Base-by-base conservation (phyloP, 2,329 filamentous ascomycete species). In the Thielaviopsis punctulata region DNA sequence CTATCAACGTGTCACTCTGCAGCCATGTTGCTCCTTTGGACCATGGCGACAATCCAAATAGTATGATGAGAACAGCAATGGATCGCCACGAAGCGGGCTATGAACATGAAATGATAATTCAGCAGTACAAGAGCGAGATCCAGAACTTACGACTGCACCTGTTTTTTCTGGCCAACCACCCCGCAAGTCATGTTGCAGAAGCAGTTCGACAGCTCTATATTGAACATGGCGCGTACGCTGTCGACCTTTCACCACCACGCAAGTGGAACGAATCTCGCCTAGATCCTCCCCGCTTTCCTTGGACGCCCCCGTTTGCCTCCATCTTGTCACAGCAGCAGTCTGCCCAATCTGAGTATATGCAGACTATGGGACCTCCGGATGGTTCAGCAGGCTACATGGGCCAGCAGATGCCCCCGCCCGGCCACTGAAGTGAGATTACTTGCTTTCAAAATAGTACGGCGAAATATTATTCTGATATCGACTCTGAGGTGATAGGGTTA, bases 111-210 rank as follows among this genome's bases (percentile, higher is more conserved):
- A 41, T 30, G 24, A 51, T 51, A 13, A 39, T 45, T 13, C 41
- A 45, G 23, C 25, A 18, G 19, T 51, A 51, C 41, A 51, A 51
- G 43, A 43, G 13, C 18, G 53, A 55, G 25, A 55, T 55, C 18
- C 49, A 51, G 41, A 55, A 52, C 15, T 39, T 55, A 15, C 45
- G 53, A 9, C 39, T 51, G 2, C 53, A 55, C 15, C 45, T 55
- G 13, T 55, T 46, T 44, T 43, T 52, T 15, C 23, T 55, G 5
- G 45, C 43, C 10, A 49, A 27, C 22, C 49, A 55, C 7, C 45
- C 45, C 10, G 45, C n/a, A 19, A 24, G 45, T 3, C n/a, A 45
- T n/a, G 44, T 48, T 30, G 24, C 52, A 8, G 27, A 50, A 18
- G 25, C 30, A 25, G 44, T 54, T 30, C 50, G 27, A 7, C 6